Evolutionary conservation across 768 basidiomycete species (phyloP), one percentile per base, ranked within the genome.

Genomic region (Tylopilus felleus): DNA sequence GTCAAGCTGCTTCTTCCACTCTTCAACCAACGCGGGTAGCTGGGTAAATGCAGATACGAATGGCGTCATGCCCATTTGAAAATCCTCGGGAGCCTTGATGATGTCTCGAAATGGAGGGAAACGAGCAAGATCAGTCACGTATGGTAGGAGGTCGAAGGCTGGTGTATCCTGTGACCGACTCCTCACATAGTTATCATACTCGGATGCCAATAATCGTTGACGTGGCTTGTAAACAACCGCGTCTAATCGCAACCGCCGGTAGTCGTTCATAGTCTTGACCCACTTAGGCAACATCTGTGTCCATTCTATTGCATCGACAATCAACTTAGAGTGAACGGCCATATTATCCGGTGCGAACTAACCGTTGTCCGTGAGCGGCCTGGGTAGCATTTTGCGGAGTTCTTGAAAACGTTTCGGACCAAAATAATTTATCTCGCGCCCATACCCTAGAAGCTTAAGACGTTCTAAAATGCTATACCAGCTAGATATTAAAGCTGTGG

Each of bases 1-100:
- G 8, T 56, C 54, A 8, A 56, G 28, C 7, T 38, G 21, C 33
- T 47, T 42, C 23, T 13, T 60, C 60, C 58, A 60, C n/a, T 33
- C 17, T 1, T 28, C 45, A 21, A 43, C 49, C 3, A 53, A 28
- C 14, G 4, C 13, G 17, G 41, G 46, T 16, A 60, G 13, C 21
- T 60, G 47, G 21, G 40, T 33, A 43, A 60, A 52, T 2, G 53
- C 43, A 19, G 41, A 27, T 21, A 46, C 49, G 12, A 49, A 58
- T 2, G 47, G 36, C 39, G 45, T 31, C 10, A 21, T 10, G 16
- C 39, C 48, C 27, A 29, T 44, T 21, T 40, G 41, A 39, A 17
- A 17, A 23, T 14, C 54, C 17, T 52, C 50, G 1, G 53, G 55
- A 25, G 38, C 36, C 21, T 46, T 23, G 21, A 54, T 35, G 21